phyloP scores from a whole-genome alignment of 2,329 filamentous ascomycete species.

The Fonsecaea pedrosoi region DNA sequence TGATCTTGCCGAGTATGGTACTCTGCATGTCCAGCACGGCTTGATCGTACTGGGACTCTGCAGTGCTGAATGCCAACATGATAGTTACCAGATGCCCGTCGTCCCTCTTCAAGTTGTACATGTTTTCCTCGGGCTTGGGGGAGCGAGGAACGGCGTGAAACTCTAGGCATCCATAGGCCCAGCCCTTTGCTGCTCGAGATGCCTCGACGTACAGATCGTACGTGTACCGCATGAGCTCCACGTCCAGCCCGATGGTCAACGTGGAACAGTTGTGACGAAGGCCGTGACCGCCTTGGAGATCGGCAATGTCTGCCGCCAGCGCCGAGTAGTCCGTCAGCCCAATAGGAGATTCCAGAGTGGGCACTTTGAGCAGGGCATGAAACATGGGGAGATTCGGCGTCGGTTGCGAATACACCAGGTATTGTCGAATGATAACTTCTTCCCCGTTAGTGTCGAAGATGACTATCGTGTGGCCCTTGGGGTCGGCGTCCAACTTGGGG shows the following conservation, averaged over 20 bases:
- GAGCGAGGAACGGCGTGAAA: conserved; percentile 9
- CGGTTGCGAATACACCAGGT: conserved; percentile 17
- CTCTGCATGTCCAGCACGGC: conserved; percentile 40
- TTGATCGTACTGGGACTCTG: conserved; percentile 43
- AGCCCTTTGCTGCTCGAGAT: conserved; percentile 30
- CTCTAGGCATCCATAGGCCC: conserved; percentile 3
- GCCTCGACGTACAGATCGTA: conserved; percentile 39
- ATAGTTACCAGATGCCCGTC: conserved; percentile 41
- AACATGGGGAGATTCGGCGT: conserved; percentile 42
- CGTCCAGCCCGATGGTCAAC: conserved; percentile 43
- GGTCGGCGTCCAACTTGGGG: conserved; percentile 43
- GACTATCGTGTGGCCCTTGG: conserved; percentile 45
- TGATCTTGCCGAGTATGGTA: conserved; percentile 41
- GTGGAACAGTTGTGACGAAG: conserved; percentile 45
- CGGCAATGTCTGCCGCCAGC: conserved; percentile 8
- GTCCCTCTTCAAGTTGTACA: conserved; percentile 43
- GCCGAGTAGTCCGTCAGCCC: conserved; percentile 1
- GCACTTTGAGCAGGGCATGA: conserved; percentile 45
- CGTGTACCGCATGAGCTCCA: conserved; percentile 41
- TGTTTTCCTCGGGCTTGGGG: conserved; percentile 43
- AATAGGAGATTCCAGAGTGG: conserved; percentile 26
- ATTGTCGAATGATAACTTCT: conserved; percentile 1
- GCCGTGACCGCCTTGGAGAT: conserved; percentile 42
- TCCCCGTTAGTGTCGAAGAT: conserved; percentile 40
- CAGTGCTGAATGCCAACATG: conserved; percentile 43